Base-by-base conservation (phyloP, 257 asterid genomes). In the Marsdenia floribunda region DNA sequence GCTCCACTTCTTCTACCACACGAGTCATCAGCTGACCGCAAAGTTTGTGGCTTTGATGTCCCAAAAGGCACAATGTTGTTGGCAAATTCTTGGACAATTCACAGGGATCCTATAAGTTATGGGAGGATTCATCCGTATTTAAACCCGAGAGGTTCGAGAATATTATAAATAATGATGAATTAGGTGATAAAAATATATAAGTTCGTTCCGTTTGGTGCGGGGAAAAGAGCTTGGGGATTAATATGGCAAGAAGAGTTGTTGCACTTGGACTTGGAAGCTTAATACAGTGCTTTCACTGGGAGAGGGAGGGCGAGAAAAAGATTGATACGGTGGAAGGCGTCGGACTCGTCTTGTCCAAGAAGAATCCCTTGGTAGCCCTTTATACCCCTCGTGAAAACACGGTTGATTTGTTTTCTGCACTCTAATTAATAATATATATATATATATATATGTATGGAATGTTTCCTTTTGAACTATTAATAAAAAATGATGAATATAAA, bases 51-150 rank as follows among this genome's bases (percentile, higher is more conserved):
- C 4, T 68, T 38, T 19, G 55, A 68, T 44, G 52, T 68, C 35
- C 50, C 72, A 38, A 38, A 42, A 42, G 72, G 72, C 24, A 68
- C 72, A 9, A 68, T 68, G 72, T 22, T 68, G 12, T 24, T 68
- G 16, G 55, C 21, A 21, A 82, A 82, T 55, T 21, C 19, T 1
- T 82, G 78, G 78, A 72, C 79, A 29, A 73, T 82, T 47, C 85
- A 82, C 0, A 24, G 76, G 14, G 72, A 82, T 18, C 57, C 78
- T 7, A n/a, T n/a, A 67, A 72, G 12, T 12, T 68, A 24, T 68
- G 72, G 72, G 55, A 68, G 24, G 55, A 68, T 18, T 53, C 72
- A n/a, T 12, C 15, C 8, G 44, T 0, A 8, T 68, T 68, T 24
- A 68, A 21, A 26, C 72, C 72, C 2, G 72, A 68, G 55, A 68